Evolutionary conservation across 306 rosid genomes (phyloP), one percentile per base, ranked within the genome.

Genomic region (Gillenia trifoliata): DNA sequence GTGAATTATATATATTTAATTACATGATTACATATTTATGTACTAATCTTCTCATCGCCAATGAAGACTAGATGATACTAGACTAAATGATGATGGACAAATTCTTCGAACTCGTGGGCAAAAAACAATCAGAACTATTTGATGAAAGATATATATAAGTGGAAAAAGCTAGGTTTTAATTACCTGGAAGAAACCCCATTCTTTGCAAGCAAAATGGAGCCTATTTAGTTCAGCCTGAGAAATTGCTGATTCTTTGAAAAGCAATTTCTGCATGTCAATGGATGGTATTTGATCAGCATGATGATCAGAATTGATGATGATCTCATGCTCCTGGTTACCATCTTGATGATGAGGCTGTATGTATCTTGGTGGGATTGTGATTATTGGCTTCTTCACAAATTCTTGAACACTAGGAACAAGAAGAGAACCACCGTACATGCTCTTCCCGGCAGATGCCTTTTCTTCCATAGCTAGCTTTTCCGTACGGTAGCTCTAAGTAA

Each of bases 141-240:
- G 11, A 15, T 28, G 38, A 15, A 13, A 59, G 33, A 59, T 3
- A 10, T 5, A 59, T 3, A 10, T 5, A 26, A 59, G 31, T 12
- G 64, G 6, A 26, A 59, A 26, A 59, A 13, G 64, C 28, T 11
- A 11, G 73, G 49, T 43, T 43, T 43, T 43, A 43, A 43, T 43
- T 50, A 79, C 83, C 79, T 74, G 83, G 55, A 79, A 79, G 64
- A 79, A 73, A 17, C 79, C 79, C 83, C 83, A 74, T 3, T 79
- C 66, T 72, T 68, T 74, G 79, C 79, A 60, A 67, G 79, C 83
- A 22, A 17, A 74, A 78, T 79, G 83, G 43, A 79, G 66, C 34
- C 17, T 67, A 16, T 62, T 60, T 60, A 79, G 17, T 38, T 74
- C 83, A 40, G 45, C 11, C 3, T 33, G 56, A 3, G 41, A 26